These are phyloP conservation scores for Keithomyces neogunnii DNA, from an alignment of 2,329 filamentous ascomycete species.

Conservation along the genomic window DNA sequence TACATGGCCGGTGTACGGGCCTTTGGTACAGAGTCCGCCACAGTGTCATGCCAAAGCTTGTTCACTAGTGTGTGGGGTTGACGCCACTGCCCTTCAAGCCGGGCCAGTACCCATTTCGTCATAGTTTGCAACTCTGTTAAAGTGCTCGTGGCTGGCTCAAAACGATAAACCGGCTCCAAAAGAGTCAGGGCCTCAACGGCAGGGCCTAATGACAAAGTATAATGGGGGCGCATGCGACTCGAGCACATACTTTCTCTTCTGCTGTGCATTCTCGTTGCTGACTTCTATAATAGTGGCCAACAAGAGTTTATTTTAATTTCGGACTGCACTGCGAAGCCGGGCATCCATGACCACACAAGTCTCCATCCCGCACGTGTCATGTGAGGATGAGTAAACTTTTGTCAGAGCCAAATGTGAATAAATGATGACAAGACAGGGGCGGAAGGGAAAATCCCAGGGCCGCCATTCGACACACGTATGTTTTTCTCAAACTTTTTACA, in stretches of 20 bases:
- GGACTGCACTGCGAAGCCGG: background rate
- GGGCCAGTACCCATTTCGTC: background rate
- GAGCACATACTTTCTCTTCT: background rate
- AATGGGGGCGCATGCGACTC: background rate
- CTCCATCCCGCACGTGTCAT: background rate
- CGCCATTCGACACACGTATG: no score
- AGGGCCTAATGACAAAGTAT: background rate
- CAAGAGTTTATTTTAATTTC: background rate
- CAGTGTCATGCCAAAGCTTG: slow-evolving; percentile 5
- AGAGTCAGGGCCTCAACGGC: background rate
- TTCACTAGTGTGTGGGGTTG: background rate
- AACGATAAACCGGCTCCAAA: background rate
- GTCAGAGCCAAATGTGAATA: background rate
- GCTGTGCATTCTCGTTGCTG: background rate
- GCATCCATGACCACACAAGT: background rate
- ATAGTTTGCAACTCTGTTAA: background rate
- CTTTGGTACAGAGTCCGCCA: background rate
- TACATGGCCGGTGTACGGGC: no score
- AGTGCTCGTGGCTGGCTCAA: background rate
- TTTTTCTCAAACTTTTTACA: no score
- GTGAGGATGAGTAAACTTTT: background rate
- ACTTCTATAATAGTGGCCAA: background rate
- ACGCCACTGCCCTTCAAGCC: background rate
- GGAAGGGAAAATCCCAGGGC: no score
- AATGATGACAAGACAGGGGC: background rate